Evolutionary conservation across 83 land plant genomes (phyloP).

Genomic region (Thuja plicata): DNA sequence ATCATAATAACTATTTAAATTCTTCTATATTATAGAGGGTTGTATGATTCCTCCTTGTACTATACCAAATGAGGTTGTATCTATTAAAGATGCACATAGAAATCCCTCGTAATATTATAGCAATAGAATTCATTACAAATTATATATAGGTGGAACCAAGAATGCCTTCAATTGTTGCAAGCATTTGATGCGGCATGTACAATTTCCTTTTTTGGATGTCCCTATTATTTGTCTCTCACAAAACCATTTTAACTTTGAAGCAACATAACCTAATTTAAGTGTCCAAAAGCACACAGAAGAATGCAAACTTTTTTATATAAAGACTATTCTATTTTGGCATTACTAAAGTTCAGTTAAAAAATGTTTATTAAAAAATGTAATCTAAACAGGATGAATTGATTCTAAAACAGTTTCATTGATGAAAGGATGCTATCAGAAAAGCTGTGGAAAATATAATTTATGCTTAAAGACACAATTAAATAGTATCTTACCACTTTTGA

Average conservation of each 20-base stretch:
- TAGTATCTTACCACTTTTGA: constrained; percentile 66
- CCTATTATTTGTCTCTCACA: background rate
- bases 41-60: too few relatives aligned
- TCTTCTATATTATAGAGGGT: too few relatives aligned
- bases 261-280: background rate
- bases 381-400: background rate
- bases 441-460: background rate
- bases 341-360: background rate
- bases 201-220: background rate
- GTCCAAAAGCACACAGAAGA: background rate
- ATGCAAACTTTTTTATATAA: background rate
- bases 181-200: background rate
- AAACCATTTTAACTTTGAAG: background rate
- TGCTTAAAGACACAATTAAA: background rate
- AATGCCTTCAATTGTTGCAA: background rate
- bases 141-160: background rate
- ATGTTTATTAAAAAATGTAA: background rate
- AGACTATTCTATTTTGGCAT: background rate
- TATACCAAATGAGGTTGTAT: too few relatives aligned
- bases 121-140: too few relatives aligned
- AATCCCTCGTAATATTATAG: too few relatives aligned
- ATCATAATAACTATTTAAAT: too few relatives aligned
- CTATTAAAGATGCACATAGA: too few relatives aligned
- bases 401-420: background rate
- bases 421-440: background rate